Evolutionary conservation across 169 alveolate species (phyloP), one percentile per base, ranked within the genome.

Genomic region (Miamiensis avidus): DNA sequence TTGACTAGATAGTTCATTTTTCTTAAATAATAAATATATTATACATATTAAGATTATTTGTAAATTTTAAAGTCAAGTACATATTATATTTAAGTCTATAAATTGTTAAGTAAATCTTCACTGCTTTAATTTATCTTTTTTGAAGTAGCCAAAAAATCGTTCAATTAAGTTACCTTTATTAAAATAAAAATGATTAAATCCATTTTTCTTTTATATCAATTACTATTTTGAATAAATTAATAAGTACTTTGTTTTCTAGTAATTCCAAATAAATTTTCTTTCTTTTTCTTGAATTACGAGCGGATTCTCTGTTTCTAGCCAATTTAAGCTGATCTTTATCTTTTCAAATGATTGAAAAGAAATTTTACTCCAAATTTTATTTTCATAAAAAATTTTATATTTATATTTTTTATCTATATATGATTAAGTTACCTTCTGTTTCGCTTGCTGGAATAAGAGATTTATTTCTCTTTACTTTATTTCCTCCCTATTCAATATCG

Each of bases 281-380:
- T 79, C 90, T 86, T 79, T 78, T 86, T 81, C 90, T 78, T 25
- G 86, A 79, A 74, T 86, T 86, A 64, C 90, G 78, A n/a, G 90
- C 90, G 28, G 90, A 86, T 79, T 86, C 90, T 74, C 90, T 86
- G 75, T 86, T 86, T 72, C 84, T 86, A n/a, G 84, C 90, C 25
- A 86, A 73, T 31, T 86, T 86, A 69, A 79, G 29, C 30, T 79
- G 29, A 29, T 79, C 84, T 79, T 79, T 79, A 28, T 49, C 69
- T 49, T n/a, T n/a, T n/a, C n/a, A n/a, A n/a, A n/a, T n/a, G n/a
- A n/a, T n/a, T n/a, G n/a, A n/a, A n/a, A n/a, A n/a, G n/a, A n/a
- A n/a, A n/a, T n/a, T n/a, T n/a, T n/a, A n/a, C n/a, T n/a, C n/a
- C n/a, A n/a, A n/a, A n/a, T n/a, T n/a, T n/a, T n/a, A n/a, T n/a